These are phyloP conservation scores for Paramyrothecium roridum DNA, from an alignment of 2,329 filamentous ascomycete genomes.

Conservation along the genomic window DNA sequence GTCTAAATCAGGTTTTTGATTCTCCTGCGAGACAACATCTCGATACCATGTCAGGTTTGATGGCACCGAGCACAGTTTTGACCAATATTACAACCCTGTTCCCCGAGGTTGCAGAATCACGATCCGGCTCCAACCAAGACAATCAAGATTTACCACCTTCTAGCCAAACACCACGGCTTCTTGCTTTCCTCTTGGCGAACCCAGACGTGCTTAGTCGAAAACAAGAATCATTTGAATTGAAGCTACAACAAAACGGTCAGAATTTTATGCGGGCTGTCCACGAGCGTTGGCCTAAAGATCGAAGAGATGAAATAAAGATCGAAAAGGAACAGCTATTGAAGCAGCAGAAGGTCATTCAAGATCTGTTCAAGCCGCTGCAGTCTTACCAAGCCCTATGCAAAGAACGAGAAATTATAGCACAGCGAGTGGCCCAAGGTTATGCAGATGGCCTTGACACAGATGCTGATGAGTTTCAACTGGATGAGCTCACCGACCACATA, in stretches of 20 bases:
- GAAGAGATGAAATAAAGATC: slow-evolving; percentile 42
- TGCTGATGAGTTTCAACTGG: slow-evolving; percentile 47
- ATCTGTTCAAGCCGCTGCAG: slow-evolving; percentile 36
- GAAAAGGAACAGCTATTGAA: slow-evolving; percentile 45
- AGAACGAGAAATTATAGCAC: slow-evolving; percentile 42
- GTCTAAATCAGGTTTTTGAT: neutral
- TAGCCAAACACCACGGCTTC: slow-evolving; percentile 22
- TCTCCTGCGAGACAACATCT: neutral
- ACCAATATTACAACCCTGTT: neutral
- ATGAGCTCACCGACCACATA: slow-evolving; percentile 43
- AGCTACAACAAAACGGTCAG: slow-evolving; percentile 43
- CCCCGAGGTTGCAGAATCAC: neutral
- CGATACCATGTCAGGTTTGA: neutral
- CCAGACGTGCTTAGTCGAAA: slow-evolving; percentile 29
- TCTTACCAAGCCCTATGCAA: slow-evolving; percentile 37
- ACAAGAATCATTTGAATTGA: slow-evolving; percentile 33
- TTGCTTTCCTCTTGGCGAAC: slow-evolving; percentile 25
- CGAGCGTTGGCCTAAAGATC: slow-evolving; percentile 41
- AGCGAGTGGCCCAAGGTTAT: slow-evolving; percentile 47
- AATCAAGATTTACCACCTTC: slow-evolving; percentile 6
- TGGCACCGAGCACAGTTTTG: neutral
- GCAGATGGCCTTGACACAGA: slow-evolving; percentile 48
- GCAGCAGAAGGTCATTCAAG: slow-evolving; percentile 41
- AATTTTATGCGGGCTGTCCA: slow-evolving; percentile 46
- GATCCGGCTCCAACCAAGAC: neutral